Evolutionary conservation across 768 basidiomycete species (phyloP).

Genomic region (Lentinula raphanica): DNA sequence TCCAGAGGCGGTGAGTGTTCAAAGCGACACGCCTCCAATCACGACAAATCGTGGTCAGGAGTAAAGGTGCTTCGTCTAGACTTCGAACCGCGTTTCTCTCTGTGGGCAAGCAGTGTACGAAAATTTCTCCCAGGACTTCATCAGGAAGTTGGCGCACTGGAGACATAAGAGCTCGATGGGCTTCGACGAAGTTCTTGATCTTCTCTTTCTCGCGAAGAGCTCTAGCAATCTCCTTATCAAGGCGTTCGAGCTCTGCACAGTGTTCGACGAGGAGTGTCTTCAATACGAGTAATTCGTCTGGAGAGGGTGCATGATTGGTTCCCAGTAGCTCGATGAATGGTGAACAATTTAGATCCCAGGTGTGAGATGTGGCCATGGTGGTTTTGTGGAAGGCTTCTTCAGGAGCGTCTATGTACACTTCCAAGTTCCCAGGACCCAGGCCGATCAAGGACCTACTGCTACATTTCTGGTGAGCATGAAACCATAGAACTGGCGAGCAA

Average conservation of each 20-base stretch:
- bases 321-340: neutral
- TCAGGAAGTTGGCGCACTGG: conserved; percentile 16
- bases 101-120: conserved; percentile 20
- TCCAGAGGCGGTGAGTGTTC: too few species aligned
- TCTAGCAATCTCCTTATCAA: neutral
- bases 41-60: conserved; percentile 21
- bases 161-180: conserved; percentile 20
- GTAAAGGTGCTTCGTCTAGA: conserved; percentile 16
- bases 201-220: neutral
- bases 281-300: neutral
- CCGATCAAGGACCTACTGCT: too few species aligned
- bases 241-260: neutral
- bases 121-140: conserved; percentile 22
- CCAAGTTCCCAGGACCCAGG: too few species aligned
- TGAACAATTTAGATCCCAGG: neutral
- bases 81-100: conserved; percentile 16
- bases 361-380: neutral
- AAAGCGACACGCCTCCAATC: conserved; percentile 22
- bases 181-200: conserved; percentile 7
- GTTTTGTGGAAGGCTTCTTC: too few species aligned
- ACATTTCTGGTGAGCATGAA: too few species aligned
- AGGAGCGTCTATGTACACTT: too few species aligned
- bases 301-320: conserved; percentile 1
- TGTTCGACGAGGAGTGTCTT: neutral
- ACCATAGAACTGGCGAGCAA: too few species aligned